Percentiles rank a stretch among this genome's conserved stretches.
phyloP scores from a whole-genome alignment of 371 early-diverging fungal species.

The Syncephalastrum contaminatum region DNA sequence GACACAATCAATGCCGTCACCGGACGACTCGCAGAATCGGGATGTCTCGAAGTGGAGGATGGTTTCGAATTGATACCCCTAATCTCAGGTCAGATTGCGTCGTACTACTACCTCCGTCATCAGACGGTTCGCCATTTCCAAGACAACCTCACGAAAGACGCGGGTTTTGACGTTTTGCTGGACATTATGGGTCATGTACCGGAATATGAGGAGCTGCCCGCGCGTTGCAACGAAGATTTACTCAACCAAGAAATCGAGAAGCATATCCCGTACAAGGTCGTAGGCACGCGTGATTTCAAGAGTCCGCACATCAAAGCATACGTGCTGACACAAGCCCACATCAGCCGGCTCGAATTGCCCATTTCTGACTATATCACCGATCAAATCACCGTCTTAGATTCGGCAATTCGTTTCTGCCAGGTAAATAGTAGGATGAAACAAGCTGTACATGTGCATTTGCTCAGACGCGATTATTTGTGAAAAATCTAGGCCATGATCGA shows the following conservation, averaged over 20 bases:
- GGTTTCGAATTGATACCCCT: slow-evolving; percentile 68
- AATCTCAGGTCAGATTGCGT: slow-evolving; percentile 78
- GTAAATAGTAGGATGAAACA: slow-evolving; percentile 16
- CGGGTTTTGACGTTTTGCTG: slow-evolving; percentile 61
- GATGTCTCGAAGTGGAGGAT: slow-evolving; percentile 70
- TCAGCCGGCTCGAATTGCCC: slow-evolving; percentile 68
- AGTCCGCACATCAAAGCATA: slow-evolving; percentile 89
- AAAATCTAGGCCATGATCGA: slow-evolving; percentile 86
- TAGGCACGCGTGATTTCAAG: slow-evolving; percentile 56
- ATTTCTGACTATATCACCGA: slow-evolving; percentile 92
- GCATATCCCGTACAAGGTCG: slow-evolving; percentile 54
- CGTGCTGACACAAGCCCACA: slow-evolving; percentile 85
- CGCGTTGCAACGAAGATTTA: slow-evolving; percentile 90
- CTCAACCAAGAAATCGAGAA: slow-evolving; percentile 76
- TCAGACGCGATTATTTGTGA: background rate
- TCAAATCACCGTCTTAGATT: slow-evolving; percentile 89
- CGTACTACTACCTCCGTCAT: slow-evolving; percentile 87
- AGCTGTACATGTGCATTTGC: no score
- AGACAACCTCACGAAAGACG: slow-evolving; percentile 43
- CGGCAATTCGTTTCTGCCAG: slow-evolving; percentile 84
- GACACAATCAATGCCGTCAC: slow-evolving; percentile 71
- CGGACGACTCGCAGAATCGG: slow-evolving; percentile 60
- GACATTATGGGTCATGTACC: slow-evolving; percentile 74
- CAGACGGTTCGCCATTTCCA: slow-evolving; percentile 73
- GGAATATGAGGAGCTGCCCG: slow-evolving; percentile 89